Evolutionary conservation across 345 rosid genomes (phyloP).

Genomic region (Angophora floribunda): DNA sequence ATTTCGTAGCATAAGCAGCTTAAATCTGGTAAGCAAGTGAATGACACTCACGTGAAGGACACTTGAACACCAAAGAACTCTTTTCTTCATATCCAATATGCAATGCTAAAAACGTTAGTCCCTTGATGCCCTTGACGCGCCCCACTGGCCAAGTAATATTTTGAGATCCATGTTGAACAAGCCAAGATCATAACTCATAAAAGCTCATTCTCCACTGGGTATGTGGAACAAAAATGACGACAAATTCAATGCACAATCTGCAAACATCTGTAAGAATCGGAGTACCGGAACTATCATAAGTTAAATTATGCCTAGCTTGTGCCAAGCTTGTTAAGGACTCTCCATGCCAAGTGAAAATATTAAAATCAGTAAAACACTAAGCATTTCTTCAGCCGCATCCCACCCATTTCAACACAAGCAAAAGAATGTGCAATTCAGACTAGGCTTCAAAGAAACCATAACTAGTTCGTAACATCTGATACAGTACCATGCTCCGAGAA

Average conservation of each 20-base stretch:
- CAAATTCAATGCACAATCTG: neutral
- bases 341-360: neutral
- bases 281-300: neutral
- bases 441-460: neutral
- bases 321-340: neutral
- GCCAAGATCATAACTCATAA: neutral
- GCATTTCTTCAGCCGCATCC: neutral
- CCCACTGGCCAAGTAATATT: neutral
- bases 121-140: neutral
- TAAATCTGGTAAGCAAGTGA: neutral
- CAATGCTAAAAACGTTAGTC: neutral
- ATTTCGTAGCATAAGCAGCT: neutral
- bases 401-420: neutral
- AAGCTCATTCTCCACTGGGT: neutral
- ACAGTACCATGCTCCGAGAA: neutral
- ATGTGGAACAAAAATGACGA: neutral
- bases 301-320: neutral
- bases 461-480: neutral
- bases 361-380: neutral
- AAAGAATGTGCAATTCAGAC: neutral
- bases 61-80: neutral
- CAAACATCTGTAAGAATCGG: neutral
- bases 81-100: neutral
- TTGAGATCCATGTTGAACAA: neutral
- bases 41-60: neutral